Evolutionary conservation across 192 early-diverging fungal species (phyloP), one percentile per base, ranked within the genome.

Genomic region (Backusella macrospora): DNA sequence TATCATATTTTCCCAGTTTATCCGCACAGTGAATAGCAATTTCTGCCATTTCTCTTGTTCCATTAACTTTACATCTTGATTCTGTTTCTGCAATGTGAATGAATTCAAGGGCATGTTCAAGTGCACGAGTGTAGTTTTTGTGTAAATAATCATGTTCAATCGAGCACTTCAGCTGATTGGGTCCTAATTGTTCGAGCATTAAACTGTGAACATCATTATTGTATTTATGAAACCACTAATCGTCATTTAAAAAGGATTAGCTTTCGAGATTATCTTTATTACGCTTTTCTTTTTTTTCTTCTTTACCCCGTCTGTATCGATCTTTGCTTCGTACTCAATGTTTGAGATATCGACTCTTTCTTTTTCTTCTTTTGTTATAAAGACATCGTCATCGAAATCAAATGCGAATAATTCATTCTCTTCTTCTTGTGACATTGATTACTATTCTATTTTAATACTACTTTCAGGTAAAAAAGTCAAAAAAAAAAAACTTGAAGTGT

Each of bases 11-110:
- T 2, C 37, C 64, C 39, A 80, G 62, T 65, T 77, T 74, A 12
- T 76, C 83, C 14, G 73, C 82, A 78, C 77, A 55, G 42, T 78
- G 72, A 16, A 81, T 82, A 4, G 75, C 83, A 43, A 79, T 80
- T 29, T 88, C 83, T 40, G 79, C 71, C 43, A 85, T 86, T 71
- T 81, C 85, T 45, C 79, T 78, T 29, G 75, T 79, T 29, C 70
- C 69, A 15, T 76, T 78, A 12, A 83, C 71, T 23, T 83, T 86
- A 55, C 85, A 77, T 5, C 76, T 76, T 8, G 13, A 23, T 46
- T 72, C 29, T 6, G 64, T 62, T 1, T 72, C 55, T 4, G 65
- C 68, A 40, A 75, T 59, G 8, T 37, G 40, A 46, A 80, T 71
- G 62, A 47, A 80, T 13, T 23, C 45, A 13, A 80, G 45, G 1